Evolutionary conservation across 1,284 basidiomycete genomes (phyloP).

Genomic region (Cutaneotrichosporon dermatis): DNA sequence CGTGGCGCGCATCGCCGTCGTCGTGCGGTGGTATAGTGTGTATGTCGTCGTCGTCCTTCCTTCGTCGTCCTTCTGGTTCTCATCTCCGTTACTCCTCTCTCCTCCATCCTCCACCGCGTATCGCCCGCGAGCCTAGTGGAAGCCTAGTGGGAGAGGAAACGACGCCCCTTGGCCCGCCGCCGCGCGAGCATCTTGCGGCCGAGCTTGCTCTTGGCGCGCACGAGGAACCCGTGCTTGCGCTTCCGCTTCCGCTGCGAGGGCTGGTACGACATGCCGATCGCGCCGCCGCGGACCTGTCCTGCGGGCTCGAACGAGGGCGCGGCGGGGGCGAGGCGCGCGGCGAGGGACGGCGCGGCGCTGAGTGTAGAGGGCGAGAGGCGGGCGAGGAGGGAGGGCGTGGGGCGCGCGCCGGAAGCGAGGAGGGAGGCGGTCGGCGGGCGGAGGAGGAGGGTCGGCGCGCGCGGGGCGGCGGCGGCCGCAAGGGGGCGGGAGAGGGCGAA

Average conservation of each 20-base stretch:
- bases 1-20: no score
- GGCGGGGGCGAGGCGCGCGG: neutral
- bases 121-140: no score
- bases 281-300: slow-evolving; percentile 30
- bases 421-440: slow-evolving; percentile 7
- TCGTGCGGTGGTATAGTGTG: no score
- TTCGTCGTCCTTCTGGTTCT: neutral
- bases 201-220: slow-evolving; percentile 50
- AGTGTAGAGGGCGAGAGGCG: slow-evolving; percentile 8
- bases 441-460: slow-evolving; percentile 5
- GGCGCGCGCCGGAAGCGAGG: neutral
- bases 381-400: slow-evolving; percentile 12
- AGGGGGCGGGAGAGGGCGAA: slow-evolving; percentile 3
- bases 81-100: neutral
- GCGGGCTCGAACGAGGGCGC: no score
- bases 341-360: neutral
- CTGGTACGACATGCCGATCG: slow-evolving; percentile 72
- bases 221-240: slow-evolving; percentile 79
- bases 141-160: slow-evolving; percentile 57
- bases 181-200: slow-evolving; percentile 56
- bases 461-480: slow-evolving; percentile 2
- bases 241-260: slow-evolving; percentile 83
- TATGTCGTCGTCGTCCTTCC: neutral
- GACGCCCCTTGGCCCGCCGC: slow-evolving; percentile 59
- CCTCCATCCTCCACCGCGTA: neutral